Conservation (phyloP, 106 monocot species). For the Phalaenopsis equestris region DNA sequence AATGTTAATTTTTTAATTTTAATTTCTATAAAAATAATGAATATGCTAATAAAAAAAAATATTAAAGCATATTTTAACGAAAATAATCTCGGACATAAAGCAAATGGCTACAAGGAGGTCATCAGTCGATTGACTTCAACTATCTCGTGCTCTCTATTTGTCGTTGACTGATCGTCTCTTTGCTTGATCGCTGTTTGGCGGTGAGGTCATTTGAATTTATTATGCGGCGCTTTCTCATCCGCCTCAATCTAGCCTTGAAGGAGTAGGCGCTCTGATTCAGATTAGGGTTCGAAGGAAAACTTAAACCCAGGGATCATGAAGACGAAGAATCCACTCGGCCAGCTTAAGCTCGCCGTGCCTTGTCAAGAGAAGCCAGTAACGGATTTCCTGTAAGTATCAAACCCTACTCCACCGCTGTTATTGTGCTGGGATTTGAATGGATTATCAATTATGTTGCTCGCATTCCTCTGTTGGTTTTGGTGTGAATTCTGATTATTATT, state of each 20-base stretch:
- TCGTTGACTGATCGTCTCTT: too few relatives aligned
- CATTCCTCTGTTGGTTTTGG: neutral
- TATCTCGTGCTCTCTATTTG: too few relatives aligned
- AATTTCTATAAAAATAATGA: too few relatives aligned
- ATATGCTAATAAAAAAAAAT: too few relatives aligned
- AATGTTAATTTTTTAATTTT: too few relatives aligned
- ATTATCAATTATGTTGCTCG: neutral
- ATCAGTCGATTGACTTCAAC: too few relatives aligned
- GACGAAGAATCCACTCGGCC: conserved; percentile 45
- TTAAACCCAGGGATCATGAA: conserved; percentile 43
- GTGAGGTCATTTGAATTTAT: neutral
- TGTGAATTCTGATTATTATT: neutral
- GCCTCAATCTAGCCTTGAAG: neutral
- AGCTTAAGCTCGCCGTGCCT: conserved; percentile 63
- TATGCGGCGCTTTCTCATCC: neutral
- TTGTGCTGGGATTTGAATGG: neutral
- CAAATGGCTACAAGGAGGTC: too few relatives aligned
- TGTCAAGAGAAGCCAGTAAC: conserved; percentile 67
- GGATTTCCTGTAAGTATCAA: conserved; percentile 60
- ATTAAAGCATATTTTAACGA: too few relatives aligned
- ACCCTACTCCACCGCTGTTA: neutral
- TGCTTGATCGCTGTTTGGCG: too few relatives aligned
- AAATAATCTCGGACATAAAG: too few relatives aligned
- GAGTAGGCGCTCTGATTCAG: neutral
- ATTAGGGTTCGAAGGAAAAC: neutral